Base-by-base conservation (phyloP, 352 stramenopile species). In the Pelagophyceae sp. region DNA sequence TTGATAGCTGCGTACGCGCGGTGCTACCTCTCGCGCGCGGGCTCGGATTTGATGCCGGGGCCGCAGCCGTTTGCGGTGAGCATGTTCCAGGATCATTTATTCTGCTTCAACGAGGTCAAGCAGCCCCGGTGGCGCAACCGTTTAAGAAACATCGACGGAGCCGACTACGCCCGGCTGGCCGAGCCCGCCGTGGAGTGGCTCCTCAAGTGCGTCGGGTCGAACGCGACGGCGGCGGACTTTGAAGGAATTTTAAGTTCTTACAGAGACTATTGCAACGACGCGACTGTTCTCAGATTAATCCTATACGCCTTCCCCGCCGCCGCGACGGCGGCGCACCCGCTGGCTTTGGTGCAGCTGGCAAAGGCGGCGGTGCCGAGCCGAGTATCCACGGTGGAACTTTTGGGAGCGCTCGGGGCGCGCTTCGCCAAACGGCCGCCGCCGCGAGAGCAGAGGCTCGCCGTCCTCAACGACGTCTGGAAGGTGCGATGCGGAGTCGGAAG, bases 261-360 rank as follows among this genome's bases (percentile, higher is more conserved):
- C 75, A 85, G 88, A 35, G 83, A 93, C 61, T 92, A 91, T 77
- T 91, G 85, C 3, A 85, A 89, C 69, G 93, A 88, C 77, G 88
- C 90, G n/a, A 94, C 95, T 89, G 87, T 95, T 54, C 83, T 96
- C 0, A 90, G 92, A 76, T 90, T 94, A 75, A 82, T 96, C 15
- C 89, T 89, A 29, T 85, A 92, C 58, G 82, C 83, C 32, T 95
- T 96, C 81, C 82, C 85, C 23, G 81, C 85, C 0, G 77, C 82
- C 32, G 86, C 86, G 75, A 93, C 93, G 76, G 84, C 85, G 0
- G 79, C 83, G 23, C 83, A 88, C 31, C 85, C 87, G 2, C 76
- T 83, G 0, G 82, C 79, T 27, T 89, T 96, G 51, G 80, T 93
- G 31, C 82, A 87, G 17, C 80, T 94, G 31, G 92, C 93, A 64